Base-by-base conservation (phyloP, 2,329 filamentous ascomycete genomes). In the Nemania bipapillata region DNA sequence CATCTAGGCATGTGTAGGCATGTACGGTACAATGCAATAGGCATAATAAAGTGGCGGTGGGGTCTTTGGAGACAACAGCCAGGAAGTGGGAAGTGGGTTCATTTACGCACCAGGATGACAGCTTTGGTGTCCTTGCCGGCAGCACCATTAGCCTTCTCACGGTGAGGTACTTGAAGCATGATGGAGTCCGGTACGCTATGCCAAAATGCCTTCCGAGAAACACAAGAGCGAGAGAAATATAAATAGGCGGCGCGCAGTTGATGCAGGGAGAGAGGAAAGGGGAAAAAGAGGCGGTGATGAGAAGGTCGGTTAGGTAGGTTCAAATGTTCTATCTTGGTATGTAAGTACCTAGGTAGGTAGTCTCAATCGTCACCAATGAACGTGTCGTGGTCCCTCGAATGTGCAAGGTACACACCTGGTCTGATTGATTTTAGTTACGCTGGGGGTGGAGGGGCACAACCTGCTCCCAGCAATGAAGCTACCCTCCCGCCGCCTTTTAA, bases 31-130 rank as follows among this genome's bases (percentile, higher is more conserved):
- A 26, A 26, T 8, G 47, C 11, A n/a, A 52, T 22, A 20, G 24
- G 24, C 20, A 49, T 61, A 20, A 47, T 28, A n/a, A 22, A 40
- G 40, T 64, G 52, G 37, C 55, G 67, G 61, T 70, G 68, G 70
- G 66, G 70, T 72, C 49, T 26, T 55, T 26, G 71, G 69, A 67
- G 71, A 63, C 63, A 56, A 58, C 63, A 60, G 53, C 65, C 53
- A 65, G 71, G 45, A 65, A 68, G 63, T 74, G 71, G 71, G 45
- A 65, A 68, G 63, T 74, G 71, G 66, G 55, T 66, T 68, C 37
- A 37, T 57, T 53, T 66, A 80, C 86, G 78, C 86, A 97, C 94
- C 85, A 98, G 85, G 82, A 98, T 97, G 75, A 97, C 91, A 74
- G 95, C 95, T 84, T 97, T 98, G 80, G 94, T 97, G 73, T 90